Base-by-base conservation (phyloP, 495 filamentous ascomycete genomes). In the Emericellopsis terricola region DNA sequence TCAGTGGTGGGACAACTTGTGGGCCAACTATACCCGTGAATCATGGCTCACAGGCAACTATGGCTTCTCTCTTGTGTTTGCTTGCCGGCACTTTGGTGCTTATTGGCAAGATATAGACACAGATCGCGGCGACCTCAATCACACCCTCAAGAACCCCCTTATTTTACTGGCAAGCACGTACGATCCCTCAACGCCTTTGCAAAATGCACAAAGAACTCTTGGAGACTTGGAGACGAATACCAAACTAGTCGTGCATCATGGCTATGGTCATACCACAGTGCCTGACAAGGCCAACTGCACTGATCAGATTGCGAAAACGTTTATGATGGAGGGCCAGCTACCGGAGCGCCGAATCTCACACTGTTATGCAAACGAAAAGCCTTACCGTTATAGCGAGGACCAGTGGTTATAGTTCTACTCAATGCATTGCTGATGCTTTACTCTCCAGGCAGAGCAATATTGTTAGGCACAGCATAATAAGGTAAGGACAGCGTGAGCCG, bases 81-180 rank as follows among this genome's bases (percentile, higher is more conserved):
- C 57, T 1, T 64, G 60, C 39, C 52, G 48, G 3, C 55, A 58
- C 37, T 64, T 56, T 32, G 26, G 19, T 6, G 48, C 40, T 1
- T 57, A 59, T 32, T 64, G 60, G 60, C 14, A 47, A 7, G 55
- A 55, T 7, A 55, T 53, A 0, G 60, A 59, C 29, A 53, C 61
- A 3, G 62, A 56, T 34, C 55, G 60, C 13, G 58, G 56, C 5
- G 49, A 58, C 28, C 41, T 64, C 18, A 52, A 55, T 38, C 41
- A 53, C 30, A 55, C 52, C 0, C 50, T 64, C 11, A 52, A 47
- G 31, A 36, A 56, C 31, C 57, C 60, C 8, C 44, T 64, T 15
- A 34, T 64, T 31, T 41, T 64, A 16, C 54, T 64, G 24, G 60
- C 60, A 1, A 58, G 59, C 47, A 56, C 56, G 14, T 59, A 64